Evolutionary conservation across 768 basidiomycete genomes (phyloP), one percentile per base, ranked within the genome.

Genomic region (Dendrothele bispora): DNA sequence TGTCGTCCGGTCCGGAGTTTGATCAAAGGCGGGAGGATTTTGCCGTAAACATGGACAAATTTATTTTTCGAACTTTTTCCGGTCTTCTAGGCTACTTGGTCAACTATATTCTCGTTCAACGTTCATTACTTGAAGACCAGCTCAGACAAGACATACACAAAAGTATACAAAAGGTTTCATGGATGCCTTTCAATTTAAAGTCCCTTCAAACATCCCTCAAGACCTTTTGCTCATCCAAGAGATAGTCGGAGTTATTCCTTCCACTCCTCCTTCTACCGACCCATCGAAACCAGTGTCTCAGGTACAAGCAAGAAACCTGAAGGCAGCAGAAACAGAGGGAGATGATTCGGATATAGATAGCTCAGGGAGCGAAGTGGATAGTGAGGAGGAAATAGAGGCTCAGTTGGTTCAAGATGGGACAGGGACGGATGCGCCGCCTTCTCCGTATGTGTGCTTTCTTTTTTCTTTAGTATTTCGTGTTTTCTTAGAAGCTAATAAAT

Each of bases 371-470:
- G 79, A 79, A 37, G 66, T 64, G 30, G 80, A 75, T 47, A 89
- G 87, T 51, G 86, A 87, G 58, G 80, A 82, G 30, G 89, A 89
- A 60, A 82, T 88, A 37, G 85, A 84, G 52, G 84, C 79, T n/a
- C 76, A 75, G 50, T 73, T 86, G 24, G 71, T 75, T 17, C n/a
- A n/a, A n/a, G n/a, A n/a, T n/a, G n/a, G n/a, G n/a, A n/a, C n/a
- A n/a, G 61, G 59, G 20, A 51, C 60, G 15, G 54, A 66, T 5
- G 66, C 68, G 74, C 44, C 21, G 48, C 53, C 20, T 18, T 49
- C 39, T 34, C 50, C 43, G 18, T 21, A 21, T 46, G 10, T 49
- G 20, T 37, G 49, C 36, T 38, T 29, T 32, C 49, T 29, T 50
- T 51, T 36, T 28, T 50, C 20, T n/a, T n/a, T n/a, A n/a, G n/a